phyloP scores from a whole-genome alignment of 2,329 filamentous ascomycete species.

The Pleurostoma richardsiae region DNA sequence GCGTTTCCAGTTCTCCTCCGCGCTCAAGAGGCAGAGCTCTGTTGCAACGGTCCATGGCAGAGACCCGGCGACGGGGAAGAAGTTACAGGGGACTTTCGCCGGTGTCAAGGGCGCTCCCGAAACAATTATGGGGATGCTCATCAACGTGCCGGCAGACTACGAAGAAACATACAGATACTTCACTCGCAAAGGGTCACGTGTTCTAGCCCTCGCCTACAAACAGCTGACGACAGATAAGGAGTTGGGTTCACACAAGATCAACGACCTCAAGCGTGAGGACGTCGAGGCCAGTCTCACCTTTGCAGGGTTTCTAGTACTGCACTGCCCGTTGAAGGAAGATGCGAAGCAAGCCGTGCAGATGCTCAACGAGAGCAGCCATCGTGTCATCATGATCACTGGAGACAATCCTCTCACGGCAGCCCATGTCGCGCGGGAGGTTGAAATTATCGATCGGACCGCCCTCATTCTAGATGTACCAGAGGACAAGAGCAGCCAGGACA shows the following conservation, averaged over 20 bases:
- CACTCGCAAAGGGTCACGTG: constrained; percentile 89
- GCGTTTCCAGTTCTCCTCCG: constrained; percentile 96
- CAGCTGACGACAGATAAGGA: constrained; percentile 79
- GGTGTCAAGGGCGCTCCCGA: constrained; percentile 96
- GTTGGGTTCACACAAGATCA: constrained; percentile 78
- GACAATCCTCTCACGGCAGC: constrained; percentile 96
- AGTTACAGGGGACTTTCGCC: constrained; percentile 80
- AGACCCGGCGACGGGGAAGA: constrained; percentile 68
- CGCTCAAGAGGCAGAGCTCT: constrained; percentile 92
- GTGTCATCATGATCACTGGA: constrained; percentile 98
- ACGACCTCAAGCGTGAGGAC: constrained; percentile 88
- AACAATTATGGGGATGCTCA: constrained; percentile 91
- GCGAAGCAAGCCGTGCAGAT: constrained; percentile 91
- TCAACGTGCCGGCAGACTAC: constrained; percentile 77
- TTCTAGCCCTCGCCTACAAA: constrained; percentile 91
- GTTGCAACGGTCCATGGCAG: constrained; percentile 75
- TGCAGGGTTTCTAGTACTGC: constrained; percentile 91
- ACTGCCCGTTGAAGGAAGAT: constrained; percentile 94
- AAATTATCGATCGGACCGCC: constrained; percentile 94
- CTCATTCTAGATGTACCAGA: constrained; percentile 94
- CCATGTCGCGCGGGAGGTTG: constrained; percentile 90
- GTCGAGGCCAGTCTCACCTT: constrained; percentile 82
- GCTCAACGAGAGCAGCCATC: constrained; percentile 98
- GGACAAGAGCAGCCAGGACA: constrained; percentile 73
- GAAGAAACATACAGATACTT: constrained; percentile 99